Evolutionary conservation across 2,329 filamentous ascomycete genomes (phyloP).

Genomic region (Scolecobasidium constrictum): DNA sequence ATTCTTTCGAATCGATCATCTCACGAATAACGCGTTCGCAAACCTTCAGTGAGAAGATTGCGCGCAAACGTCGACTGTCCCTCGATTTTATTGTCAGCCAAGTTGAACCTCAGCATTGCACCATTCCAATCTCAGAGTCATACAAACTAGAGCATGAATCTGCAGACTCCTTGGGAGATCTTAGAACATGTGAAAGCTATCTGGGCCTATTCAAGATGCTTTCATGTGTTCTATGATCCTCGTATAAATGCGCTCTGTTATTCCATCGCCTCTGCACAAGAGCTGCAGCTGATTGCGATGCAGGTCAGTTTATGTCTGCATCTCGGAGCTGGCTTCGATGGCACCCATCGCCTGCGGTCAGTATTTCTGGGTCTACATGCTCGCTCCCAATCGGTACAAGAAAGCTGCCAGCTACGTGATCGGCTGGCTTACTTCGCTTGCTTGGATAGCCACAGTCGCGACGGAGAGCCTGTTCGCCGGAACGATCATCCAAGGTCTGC

Average conservation of each 20-base stretch:
- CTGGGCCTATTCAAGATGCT: no score
- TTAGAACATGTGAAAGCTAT: no score
- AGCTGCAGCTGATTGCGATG: no score
- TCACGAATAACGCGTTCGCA: neutral
- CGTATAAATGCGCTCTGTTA: neutral
- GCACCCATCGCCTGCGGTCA: slow-evolving; percentile 22
- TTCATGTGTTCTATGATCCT: no score
- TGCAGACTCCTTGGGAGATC: no score
- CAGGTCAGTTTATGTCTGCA: slow-evolving; percentile 9
- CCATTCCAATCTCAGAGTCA: no score
- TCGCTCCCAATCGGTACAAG: slow-evolving; percentile 21
- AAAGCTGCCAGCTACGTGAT: slow-evolving; percentile 10
- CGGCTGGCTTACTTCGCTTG: slow-evolving; percentile 11
- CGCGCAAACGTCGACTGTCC: no score
- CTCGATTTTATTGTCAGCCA: no score
- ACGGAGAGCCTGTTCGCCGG: slow-evolving; percentile 9
- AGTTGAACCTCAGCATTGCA: no score
- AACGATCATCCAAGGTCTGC: slow-evolving; percentile 5
- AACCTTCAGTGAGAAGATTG: neutral
- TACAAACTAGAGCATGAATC: no score
- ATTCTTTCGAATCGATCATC: slow-evolving; percentile 11
- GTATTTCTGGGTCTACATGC: slow-evolving; percentile 16
- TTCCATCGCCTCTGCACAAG: no score
- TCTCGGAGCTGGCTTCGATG: slow-evolving; percentile 24
- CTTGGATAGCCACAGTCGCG: slow-evolving; percentile 11